These are phyloP conservation scores for Suillus luteus DNA, from an alignment of 768 basidiomycete genomes.

Conservation along the genomic window DNA sequence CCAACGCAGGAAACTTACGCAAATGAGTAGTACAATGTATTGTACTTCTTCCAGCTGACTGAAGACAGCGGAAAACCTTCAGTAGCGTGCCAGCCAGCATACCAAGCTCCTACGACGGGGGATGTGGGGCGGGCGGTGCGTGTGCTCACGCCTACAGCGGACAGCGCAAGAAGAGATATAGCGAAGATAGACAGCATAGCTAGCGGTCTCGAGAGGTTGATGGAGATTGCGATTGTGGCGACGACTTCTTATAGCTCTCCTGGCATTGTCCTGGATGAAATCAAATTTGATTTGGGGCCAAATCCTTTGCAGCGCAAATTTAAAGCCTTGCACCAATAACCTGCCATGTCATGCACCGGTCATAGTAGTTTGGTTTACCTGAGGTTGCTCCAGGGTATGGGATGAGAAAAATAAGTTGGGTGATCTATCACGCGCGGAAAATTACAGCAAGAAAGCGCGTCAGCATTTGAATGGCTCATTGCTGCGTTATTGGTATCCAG, in stretches of 20 bases:
- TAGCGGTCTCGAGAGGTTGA: background rate
- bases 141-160: slow-evolving; percentile 2
- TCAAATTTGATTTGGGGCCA: background rate
- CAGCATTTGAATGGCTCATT: background rate
- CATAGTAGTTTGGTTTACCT: background rate
- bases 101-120: slow-evolving; percentile 43
- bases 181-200: slow-evolving; percentile 2
- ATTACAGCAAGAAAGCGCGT: background rate
- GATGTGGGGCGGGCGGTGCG: background rate
- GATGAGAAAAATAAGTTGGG: background rate
- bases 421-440: background rate
- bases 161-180: background rate
- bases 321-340: background rate
- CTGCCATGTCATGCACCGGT: background rate
- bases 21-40: slow-evolving; percentile 59
- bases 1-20: slow-evolving; percentile 40
- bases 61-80: slow-evolving; percentile 43
- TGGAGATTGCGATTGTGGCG: background rate
- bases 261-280: background rate
- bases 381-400: background rate
- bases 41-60: slow-evolving; percentile 53
- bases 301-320: background rate
- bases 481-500: background rate
- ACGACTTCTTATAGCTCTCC: background rate
- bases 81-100: slow-evolving; percentile 37